Base-by-base conservation (phyloP, 2,329 filamentous ascomycete genomes). In the Aspergillus persii region DNA sequence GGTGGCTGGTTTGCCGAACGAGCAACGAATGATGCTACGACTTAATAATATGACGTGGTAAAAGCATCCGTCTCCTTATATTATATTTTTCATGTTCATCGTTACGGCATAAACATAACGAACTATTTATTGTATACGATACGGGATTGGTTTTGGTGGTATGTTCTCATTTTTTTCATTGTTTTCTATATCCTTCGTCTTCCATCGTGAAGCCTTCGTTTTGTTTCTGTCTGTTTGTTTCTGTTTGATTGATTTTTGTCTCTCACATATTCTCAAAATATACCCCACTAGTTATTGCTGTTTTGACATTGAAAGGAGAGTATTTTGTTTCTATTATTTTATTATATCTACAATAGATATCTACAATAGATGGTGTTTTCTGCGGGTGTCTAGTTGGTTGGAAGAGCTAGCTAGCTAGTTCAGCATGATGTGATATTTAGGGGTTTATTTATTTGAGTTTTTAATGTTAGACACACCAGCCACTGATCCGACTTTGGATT, bases 1-100 rank as follows among this genome's bases (percentile, higher is more conserved):
- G 92, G 92, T 6, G 92, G 92, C 1, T 96, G 91, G 91, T 94
- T 96, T 63, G 73, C 41, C 3, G 26, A 29, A 29, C 39, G 36
- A 30, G 26, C 11, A 29, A 54, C 11, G 31, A n/a, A 18, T n/a
- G 3, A 15, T 31, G 18, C 18, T 12, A 30, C 26, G 7, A 7
- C 15, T n/a, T 50, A 29, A 31, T 23, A 23, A 23, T 23, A 6
- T 33, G 26, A 29, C 15, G 26, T 54, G 41, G 29, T 54, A 31
- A 23, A 53, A 12, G 44, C 18, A 27, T 47, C 6, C 7, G 7
- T 47, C 11, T 27, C n/a, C 31, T 33, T 36, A 36, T 36, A n/a
- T 46, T 46, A 8, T 12, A 46, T 18, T 9, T 46, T 3, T 12
- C n/a, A 6, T 18, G 3, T 12, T 27, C 3, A 26, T 23, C 15